These are phyloP conservation scores for Tricholoma flavovirens DNA, from an alignment of 768 basidiomycete species.

Conservation along the genomic window DNA sequence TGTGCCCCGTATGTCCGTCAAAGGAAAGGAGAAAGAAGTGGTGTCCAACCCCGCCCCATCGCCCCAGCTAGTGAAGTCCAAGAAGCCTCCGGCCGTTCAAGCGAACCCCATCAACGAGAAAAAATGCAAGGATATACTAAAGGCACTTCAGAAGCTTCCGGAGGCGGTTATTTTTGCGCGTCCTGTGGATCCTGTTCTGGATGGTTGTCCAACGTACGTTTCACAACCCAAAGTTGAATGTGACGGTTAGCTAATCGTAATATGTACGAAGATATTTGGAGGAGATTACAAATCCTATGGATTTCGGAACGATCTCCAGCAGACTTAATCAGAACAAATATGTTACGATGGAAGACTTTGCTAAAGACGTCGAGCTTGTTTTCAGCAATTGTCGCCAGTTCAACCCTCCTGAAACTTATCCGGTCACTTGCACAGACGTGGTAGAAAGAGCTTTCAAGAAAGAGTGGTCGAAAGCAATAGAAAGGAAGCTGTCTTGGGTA, in stretches of 20 bases:
- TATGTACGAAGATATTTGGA: constrained; percentile 66
- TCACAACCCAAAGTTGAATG: background rate
- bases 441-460: constrained; percentile 75
- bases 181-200: constrained; percentile 78
- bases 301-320: constrained; percentile 73
- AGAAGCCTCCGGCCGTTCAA: constrained; percentile 28
- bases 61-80: constrained; percentile 33
- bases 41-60: constrained; percentile 18
- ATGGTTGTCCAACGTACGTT: constrained; percentile 89
- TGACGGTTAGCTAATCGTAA: constrained; percentile 7
- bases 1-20: constrained; percentile 41
- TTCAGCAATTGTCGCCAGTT: constrained; percentile 89
- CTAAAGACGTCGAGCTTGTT: constrained; percentile 73
- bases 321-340: constrained; percentile 70
- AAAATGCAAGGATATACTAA: constrained; percentile 75
- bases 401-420: constrained; percentile 79
- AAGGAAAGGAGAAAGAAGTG: constrained; percentile 73
- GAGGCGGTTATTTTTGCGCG: constrained; percentile 70
- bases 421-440: constrained; percentile 61
- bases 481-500: constrained; percentile 64
- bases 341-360: constrained; percentile 75
- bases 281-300: constrained; percentile 92
- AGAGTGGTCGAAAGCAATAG: constrained; percentile 79
- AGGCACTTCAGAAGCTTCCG: constrained; percentile 49
- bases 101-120: constrained; percentile 66